Conservation (phyloP, 768 basidiomycete genomes). For the Tricholoma bakamatsutake region DNA sequence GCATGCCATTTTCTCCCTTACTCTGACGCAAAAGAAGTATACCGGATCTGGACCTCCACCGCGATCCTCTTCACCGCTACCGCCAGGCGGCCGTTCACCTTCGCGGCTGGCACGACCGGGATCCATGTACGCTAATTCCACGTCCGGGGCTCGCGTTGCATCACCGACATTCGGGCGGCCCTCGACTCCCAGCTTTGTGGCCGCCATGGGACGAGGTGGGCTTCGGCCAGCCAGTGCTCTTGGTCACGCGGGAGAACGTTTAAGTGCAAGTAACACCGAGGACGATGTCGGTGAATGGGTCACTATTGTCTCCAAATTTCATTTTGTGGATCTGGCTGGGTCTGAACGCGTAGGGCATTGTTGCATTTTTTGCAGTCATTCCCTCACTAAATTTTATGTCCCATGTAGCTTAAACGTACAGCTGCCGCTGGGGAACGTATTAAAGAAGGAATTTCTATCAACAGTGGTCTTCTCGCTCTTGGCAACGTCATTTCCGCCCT, state of each 20-base stretch:
- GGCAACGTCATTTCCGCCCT: slow-evolving; percentile 99
- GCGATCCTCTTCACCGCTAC: slow-evolving; percentile 73
- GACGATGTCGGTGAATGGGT: slow-evolving; percentile 79
- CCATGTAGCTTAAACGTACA: slow-evolving; percentile 81
- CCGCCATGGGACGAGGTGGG: slow-evolving; percentile 65
- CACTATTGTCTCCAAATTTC: slow-evolving; percentile 91
- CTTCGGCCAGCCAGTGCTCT: slow-evolving; percentile 77
- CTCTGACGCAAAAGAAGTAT: slow-evolving; percentile 86
- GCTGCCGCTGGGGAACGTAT: slow-evolving; percentile 94
- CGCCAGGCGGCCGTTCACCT: slow-evolving; percentile 64
- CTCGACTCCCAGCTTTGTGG: slow-evolving; percentile 70
- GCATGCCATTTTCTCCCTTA: slow-evolving; percentile 98
- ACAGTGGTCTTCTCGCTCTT: slow-evolving; percentile 90
- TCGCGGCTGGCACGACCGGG: slow-evolving; percentile 82
- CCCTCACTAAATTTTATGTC: slow-evolving; percentile 9
- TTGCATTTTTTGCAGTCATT: neutral
- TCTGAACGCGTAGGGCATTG: slow-evolving; percentile 74
- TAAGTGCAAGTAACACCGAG: slow-evolving; percentile 32
- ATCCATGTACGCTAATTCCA: slow-evolving; percentile 54
- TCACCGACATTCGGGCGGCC: slow-evolving; percentile 79
- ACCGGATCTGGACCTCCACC: slow-evolving; percentile 65
- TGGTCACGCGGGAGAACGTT: slow-evolving; percentile 57
- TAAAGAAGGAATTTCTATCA: slow-evolving; percentile 99
- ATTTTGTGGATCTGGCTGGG: slow-evolving; percentile 97
- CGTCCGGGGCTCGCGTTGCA: slow-evolving; percentile 47